Evolutionary conservation across 2,329 filamentous ascomycete genomes (phyloP), one percentile per base, ranked within the genome.

Genomic region (Nemania sp.): DNA sequence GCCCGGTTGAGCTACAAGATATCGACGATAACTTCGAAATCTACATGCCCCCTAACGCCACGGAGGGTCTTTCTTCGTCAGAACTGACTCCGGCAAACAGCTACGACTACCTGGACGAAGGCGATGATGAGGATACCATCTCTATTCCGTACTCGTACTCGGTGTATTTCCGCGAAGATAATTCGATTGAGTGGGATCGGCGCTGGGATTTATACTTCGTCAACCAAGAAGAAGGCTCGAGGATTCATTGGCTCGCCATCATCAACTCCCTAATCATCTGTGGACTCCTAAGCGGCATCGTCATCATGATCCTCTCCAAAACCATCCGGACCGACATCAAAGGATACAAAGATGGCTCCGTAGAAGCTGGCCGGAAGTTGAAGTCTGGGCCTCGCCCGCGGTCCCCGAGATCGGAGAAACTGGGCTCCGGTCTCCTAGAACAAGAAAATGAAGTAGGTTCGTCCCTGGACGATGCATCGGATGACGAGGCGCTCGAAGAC

Each of bases 171-270:
- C 86, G 90, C 46, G 89, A 95, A 69, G 90, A 95, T 57, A 82
- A 86, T 36, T 83, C 80, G 17, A 77, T 95, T 45, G 90, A 94
- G 60, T 96, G 91, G 91, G 78, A 80, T 52, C 90, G 86, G 63
- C 83, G 91, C 49, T 96, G 91, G 91, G 89, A 95, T 65, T 75
- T 93, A 49, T 96, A 95, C 71, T 95, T 96, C 73, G 89, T 88
- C 55, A 91, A 93, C 69, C 89, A 94, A 67, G 87, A 90, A 53
- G 89, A 93, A 61, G 89, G 88, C 40, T 86, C 83, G 22, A 86
- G 84, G 67, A 90, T 93, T 20, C 91, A 96, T 69, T 95, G 90
- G 89, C 78, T 96, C 51, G 90, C 91, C 30, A 93, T 96, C 59
- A 72, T 94, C 70, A 96, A 95, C 73, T 94, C 90, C 0, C 72